Evolutionary conservation across 2,329 filamentous ascomycete species (phyloP).

Genomic region (Penicillium sp.): DNA sequence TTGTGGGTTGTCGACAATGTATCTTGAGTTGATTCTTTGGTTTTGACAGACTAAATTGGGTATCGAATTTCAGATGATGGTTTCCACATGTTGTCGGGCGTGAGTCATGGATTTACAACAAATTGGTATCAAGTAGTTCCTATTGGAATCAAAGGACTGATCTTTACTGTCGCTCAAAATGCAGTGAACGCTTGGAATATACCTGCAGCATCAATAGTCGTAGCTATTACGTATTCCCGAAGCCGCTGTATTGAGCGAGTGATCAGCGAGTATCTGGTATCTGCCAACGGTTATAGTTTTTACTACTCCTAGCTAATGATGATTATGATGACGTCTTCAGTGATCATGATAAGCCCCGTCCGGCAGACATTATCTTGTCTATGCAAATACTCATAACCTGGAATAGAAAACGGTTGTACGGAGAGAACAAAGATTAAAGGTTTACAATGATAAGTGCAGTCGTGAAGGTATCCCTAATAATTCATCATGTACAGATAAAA

Average conservation of each 20-base stretch:
- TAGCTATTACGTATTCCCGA: too few species aligned
- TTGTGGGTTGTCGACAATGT: neutral
- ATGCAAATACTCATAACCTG: neutral
- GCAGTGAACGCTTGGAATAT: too few species aligned
- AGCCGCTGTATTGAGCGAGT: too few species aligned
- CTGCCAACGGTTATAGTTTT: too few species aligned
- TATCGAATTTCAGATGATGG: neutral
- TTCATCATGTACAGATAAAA: constrained; percentile 31
- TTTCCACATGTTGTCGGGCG: neutral
- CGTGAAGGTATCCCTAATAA: constrained; percentile 25
- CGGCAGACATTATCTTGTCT: neutral
- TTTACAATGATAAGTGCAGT: constrained; percentile 6
- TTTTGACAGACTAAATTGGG: neutral
- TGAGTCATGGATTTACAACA: neutral
- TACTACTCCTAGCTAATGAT: too few species aligned
- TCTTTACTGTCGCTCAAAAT: too few species aligned
- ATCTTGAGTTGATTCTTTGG: neutral
- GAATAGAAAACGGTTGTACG: neutral
- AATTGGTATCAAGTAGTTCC: too few species aligned
- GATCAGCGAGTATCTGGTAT: too few species aligned
- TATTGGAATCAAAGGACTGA: too few species aligned
- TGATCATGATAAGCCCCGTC: too few species aligned
- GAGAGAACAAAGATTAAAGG: neutral
- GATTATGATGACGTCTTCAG: too few species aligned
- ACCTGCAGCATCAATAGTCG: too few species aligned